Conservation (phyloP, 176 grass and related monocot genomes). For the Bromus sterilis region DNA sequence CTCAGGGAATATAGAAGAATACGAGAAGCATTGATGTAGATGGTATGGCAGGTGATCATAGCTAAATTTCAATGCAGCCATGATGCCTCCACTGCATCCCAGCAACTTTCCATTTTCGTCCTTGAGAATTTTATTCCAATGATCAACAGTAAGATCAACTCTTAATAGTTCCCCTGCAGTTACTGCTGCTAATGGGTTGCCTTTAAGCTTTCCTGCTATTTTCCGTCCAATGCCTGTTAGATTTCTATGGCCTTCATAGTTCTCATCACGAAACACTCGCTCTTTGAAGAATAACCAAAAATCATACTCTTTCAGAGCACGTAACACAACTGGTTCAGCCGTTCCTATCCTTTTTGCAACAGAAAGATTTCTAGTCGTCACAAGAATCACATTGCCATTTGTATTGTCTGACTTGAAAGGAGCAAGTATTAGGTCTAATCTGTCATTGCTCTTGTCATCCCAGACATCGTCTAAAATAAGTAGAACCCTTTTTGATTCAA, state of each 20-base stretch:
- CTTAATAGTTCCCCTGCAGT: background rate
- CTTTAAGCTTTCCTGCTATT: background rate
- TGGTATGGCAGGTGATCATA: conserved; percentile 8
- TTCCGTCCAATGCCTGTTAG: background rate
- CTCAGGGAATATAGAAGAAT: background rate
- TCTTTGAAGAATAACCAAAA: no score
- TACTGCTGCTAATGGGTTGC: conserved; percentile 32
- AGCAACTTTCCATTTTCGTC: conserved; percentile 23
- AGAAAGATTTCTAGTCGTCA: no score
- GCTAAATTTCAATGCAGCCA: conserved; percentile 8
- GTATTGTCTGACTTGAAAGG: no score
- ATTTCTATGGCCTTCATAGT: background rate
- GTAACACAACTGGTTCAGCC: no score
- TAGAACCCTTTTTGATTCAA: no score
- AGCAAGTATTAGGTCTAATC: no score
- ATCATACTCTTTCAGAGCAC: no score
- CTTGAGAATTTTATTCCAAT: conserved; percentile 18
- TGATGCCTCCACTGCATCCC: background rate
- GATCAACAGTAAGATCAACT: background rate
- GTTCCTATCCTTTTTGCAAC: no score
- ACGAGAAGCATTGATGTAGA: background rate
- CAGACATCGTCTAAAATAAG: no score
- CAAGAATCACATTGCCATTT: no score
- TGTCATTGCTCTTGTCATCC: no score
- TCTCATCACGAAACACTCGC: background rate